A percentile compares a stretch with the other conserved stretches of the same genome.
Conservation (phyloP, 257 asterid genomes). For the Nicotiana benthamiana region DNA sequence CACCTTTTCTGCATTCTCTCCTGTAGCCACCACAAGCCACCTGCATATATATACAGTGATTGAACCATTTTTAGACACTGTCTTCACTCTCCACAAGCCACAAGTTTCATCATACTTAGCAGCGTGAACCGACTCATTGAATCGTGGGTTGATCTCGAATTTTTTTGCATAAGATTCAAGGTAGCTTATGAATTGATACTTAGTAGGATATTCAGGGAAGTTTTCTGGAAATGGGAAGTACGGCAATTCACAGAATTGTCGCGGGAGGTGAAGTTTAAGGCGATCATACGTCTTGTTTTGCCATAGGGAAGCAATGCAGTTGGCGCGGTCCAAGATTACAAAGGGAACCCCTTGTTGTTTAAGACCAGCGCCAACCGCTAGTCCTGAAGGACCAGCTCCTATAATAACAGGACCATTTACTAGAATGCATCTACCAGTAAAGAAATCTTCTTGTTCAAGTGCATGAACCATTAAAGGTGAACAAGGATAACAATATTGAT, state of each 20-base stretch:
- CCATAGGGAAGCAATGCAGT: slow-evolving; percentile 96
- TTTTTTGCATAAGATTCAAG: slow-evolving; percentile 49
- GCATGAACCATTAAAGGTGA: slow-evolving; percentile 23
- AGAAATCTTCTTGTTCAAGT: slow-evolving; percentile 34
- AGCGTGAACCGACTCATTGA: slow-evolving; percentile 48
- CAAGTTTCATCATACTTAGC: slow-evolving; percentile 62
- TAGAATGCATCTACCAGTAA: slow-evolving; percentile 62
- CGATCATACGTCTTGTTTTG: slow-evolving; percentile 74
- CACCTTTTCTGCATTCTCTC: slow-evolving; percentile 79
- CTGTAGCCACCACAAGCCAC: slow-evolving; percentile 90
- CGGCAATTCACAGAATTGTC: slow-evolving; percentile 70
- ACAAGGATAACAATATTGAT: slow-evolving; percentile 34
- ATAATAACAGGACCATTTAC: slow-evolving; percentile 89
- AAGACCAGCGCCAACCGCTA: slow-evolving; percentile 82
- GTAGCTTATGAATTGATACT: slow-evolving; percentile 65
- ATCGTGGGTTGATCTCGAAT: slow-evolving; percentile 59
- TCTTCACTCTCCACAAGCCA: slow-evolving; percentile 70
- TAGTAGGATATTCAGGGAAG: slow-evolving; percentile 70
- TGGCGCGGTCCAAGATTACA: slow-evolving; percentile 63
- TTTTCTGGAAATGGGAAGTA: slow-evolving; percentile 55
- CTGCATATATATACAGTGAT: slow-evolving; percentile 55
- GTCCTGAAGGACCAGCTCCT: slow-evolving; percentile 90
- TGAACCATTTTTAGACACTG: slow-evolving; percentile 11
- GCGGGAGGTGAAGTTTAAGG: slow-evolving; percentile 82
- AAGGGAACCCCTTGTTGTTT: slow-evolving; percentile 73